Base-by-base conservation (phyloP, 805 yeast genomes). In the Kazachstania africana region DNA sequence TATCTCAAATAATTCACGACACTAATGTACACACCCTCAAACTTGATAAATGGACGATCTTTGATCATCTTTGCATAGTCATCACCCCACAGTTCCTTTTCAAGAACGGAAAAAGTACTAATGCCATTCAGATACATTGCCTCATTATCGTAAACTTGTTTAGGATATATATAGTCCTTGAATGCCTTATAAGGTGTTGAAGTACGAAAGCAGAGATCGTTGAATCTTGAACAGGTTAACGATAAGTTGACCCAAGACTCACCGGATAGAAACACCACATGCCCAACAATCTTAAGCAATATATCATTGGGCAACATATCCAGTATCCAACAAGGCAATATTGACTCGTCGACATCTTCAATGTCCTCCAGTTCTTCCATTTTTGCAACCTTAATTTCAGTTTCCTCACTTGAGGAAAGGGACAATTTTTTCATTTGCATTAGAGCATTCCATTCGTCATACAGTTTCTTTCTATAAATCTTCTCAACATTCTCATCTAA, bases 21-120 rank as follows among this genome's bases (percentile, higher is more conserved):
- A 44, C 94, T 76, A 15, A 88, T 80, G 45, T 88, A 88, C 13
- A 84, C 66, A 2, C 98, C 98, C 33, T 73, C 64, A 51, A 72
- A 82, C 46, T 88, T 78, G 21, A 87, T 45, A 44, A 77, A 78
- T 1, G 96, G 95, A 24, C 95, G 60, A 23, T 69, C 66, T 26
- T 43, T 48, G 4, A 63, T 29, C 67, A 62, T 63, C 6, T 39
- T 29, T 13, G 39, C 38, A 51, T 57, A 54, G 33, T 66, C 51
- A 26, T 53, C 47, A 28, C 60, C 61, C 63, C 72, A 70, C 12
- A 48, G 38, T 9, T 49, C 48, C 13, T 60, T 63, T 55, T 64
- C 63, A 25, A 43, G 27, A 12, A 46, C 43, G 32, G 58, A 59
- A 21, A 63, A 39, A n/a, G 37, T 35, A 3, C 50, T 39, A n/a